Evolutionary conservation across 1,284 basidiomycete genomes (phyloP).

Genomic region (Vanrija pseudolonga): DNA sequence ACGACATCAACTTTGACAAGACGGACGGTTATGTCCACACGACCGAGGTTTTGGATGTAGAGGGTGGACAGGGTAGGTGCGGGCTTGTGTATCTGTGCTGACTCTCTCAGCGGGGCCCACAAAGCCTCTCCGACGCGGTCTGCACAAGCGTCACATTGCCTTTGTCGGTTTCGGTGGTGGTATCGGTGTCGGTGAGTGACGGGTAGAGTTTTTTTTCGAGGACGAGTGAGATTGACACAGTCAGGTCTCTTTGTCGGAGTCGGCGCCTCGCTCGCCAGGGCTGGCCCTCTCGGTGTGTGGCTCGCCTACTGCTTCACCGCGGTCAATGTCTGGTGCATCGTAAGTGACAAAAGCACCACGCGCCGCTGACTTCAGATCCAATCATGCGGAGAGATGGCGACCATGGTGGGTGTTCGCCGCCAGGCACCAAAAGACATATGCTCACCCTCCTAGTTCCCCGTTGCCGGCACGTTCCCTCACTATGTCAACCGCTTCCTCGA

Average conservation of each 20-base stretch:
- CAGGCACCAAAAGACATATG: too few relatives aligned
- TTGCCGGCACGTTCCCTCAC: conserved; percentile 47
- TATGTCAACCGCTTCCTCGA: conserved; percentile 49
- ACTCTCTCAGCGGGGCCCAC: too few relatives aligned
- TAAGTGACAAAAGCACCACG: background rate
- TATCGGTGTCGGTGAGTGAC: conserved; percentile 3
- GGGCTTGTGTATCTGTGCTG: too few relatives aligned
- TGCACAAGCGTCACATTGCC: conserved; percentile 7
- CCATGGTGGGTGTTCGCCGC: conserved; percentile 17
- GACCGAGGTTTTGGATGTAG: too few relatives aligned
- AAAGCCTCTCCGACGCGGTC: background rate
- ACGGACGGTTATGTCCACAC: too few relatives aligned
- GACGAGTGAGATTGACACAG: background rate
- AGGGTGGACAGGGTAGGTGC: too few relatives aligned
- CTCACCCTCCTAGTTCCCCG: conserved; percentile 22
- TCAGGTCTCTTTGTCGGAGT: conserved; percentile 54
- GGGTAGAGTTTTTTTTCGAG: too few relatives aligned
- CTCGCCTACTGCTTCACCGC: conserved; percentile 46
- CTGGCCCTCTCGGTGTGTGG: conserved; percentile 52
- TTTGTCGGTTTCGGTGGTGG: conserved; percentile 15
- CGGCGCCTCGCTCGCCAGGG: conserved; percentile 50
- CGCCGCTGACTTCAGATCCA: conserved; percentile 11
- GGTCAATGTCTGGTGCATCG: conserved; percentile 34
- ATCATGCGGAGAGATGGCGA: conserved; percentile 52
- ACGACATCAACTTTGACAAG: too few relatives aligned